Evolutionary conservation across 1,284 basidiomycete species (phyloP), one percentile per base, ranked within the genome.

Genomic region (Amylostereum areolatum): DNA sequence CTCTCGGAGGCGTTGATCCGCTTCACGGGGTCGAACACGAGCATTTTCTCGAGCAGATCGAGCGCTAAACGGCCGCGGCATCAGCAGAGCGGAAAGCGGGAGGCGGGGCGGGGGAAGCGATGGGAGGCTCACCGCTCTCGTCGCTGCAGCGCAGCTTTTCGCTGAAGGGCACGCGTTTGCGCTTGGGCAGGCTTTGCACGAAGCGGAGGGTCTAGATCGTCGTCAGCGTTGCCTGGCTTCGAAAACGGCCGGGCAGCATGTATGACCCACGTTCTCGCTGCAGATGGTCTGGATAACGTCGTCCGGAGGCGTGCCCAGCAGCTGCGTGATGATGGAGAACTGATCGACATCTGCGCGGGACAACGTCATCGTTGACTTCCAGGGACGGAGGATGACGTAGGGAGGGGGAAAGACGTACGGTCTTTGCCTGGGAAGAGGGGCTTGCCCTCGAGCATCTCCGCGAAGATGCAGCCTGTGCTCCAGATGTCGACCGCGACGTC

Each of bases 281-380:
- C 91, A 92, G 64, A 99, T 99, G 46, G 96, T 99, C 71, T 97
- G 88, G 62, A 99, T 99, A 68, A 99, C 97, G 75, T 99, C 96
- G 78, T 98, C 95, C 12, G 96, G 93, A 43, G 96, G 96, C 24
- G 97, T 99, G 51, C 96, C 97, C 48, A 99, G 77, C 18, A 99
- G 74, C 68, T 99, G 97, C 45, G 96, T 99, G 74, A 99, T 99
- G 72, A 99, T 99, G 35, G 94, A 97, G 72, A 99, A 99, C 68
- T 99, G 96, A 74, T 99, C 97, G 60, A 99, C 97, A 69, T 99
- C 94, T 95, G 63, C 11, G 39, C 27, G 30, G 9, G 12, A 31
- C 18, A 36, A 37, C 27, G 34, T 43, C 31, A 24, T 40, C 32
- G 35, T 40, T 35, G 32, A n/a, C 43, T 29, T 40, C 40, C n/a